A percentile compares a stretch with the other conserved stretches of the same genome.
Conservation (phyloP, 192 early-diverging fungal genomes). For the Linnemannia elongata region DNA sequence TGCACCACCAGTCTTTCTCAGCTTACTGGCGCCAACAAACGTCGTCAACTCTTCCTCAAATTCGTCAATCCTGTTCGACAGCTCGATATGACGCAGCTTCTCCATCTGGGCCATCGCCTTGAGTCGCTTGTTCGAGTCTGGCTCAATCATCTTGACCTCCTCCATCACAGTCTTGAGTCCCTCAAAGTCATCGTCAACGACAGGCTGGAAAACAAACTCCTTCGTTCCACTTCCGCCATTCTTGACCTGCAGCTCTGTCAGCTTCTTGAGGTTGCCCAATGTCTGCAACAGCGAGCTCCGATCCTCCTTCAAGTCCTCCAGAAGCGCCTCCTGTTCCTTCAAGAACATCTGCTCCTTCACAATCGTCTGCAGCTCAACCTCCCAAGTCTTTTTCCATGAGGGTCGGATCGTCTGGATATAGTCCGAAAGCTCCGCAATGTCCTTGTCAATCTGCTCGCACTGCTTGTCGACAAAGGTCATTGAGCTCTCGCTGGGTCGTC, state of each 20-base stretch:
- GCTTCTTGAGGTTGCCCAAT: slow-evolving; percentile 71
- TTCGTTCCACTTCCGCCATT: slow-evolving; percentile 9
- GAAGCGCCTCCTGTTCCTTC: slow-evolving; percentile 81
- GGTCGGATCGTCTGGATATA: slow-evolving; percentile 74
- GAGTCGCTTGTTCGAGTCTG: slow-evolving; percentile 74
- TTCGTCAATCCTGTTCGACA: slow-evolving; percentile 78
- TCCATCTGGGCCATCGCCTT: slow-evolving; percentile 77
- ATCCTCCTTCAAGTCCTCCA: slow-evolving; percentile 79
- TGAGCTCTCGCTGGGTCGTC: slow-evolving; percentile 67
- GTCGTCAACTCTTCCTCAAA: slow-evolving; percentile 80
- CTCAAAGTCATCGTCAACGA: slow-evolving; percentile 72
- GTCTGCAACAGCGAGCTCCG: slow-evolving; percentile 70
- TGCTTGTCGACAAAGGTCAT: slow-evolving; percentile 69
- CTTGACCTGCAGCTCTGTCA: slow-evolving; percentile 68
- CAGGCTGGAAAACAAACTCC: slow-evolving; percentile 67
- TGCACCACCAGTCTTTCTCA: slow-evolving; percentile 84
- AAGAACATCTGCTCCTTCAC: slow-evolving; percentile 84
- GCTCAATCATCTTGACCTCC: slow-evolving; percentile 76
- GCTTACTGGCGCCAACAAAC: slow-evolving; percentile 74
- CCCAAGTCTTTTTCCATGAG: slow-evolving; percentile 89
- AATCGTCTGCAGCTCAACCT: slow-evolving; percentile 85
- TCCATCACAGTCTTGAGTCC: slow-evolving; percentile 76
- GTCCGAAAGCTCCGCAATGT: slow-evolving; percentile 65
- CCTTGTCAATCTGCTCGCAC: slow-evolving; percentile 62
- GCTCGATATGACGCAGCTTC: slow-evolving; percentile 74